phyloP scores from a whole-genome alignment of 306 rosid genomes.

The Cercis canadensis region DNA sequence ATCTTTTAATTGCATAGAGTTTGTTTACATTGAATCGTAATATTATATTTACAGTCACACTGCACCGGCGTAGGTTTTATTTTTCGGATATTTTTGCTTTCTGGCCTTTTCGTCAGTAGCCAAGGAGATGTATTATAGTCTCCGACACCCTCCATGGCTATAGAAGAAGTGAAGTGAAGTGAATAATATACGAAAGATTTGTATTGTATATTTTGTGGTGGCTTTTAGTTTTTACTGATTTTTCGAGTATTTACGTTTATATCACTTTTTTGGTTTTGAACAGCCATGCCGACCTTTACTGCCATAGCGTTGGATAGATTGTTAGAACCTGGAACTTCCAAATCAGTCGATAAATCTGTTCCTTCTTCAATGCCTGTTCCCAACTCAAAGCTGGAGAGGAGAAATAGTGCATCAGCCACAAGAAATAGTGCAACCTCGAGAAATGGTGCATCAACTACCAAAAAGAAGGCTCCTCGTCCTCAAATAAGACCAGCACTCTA shows the following conservation, averaged over 20 bases:
- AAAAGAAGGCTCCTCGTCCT: constrained; percentile 62
- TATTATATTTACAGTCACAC: not conserved
- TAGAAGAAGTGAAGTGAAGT: not conserved
- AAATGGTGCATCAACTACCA: constrained; percentile 46
- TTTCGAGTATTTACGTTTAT: too few species aligned
- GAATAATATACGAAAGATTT: too few species aligned
- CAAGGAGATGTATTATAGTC: not conserved
- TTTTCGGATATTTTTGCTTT: not conserved
- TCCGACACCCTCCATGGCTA: not conserved
- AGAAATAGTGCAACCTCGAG: constrained; percentile 30
- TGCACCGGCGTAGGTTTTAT: not conserved
- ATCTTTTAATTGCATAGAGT: too few species aligned
- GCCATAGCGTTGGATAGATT: constrained; percentile 87
- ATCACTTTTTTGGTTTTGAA: constrained; percentile 48
- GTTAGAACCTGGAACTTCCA: constrained; percentile 79
- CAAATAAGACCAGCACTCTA: constrained; percentile 83
- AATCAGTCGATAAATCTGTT: constrained; percentile 64
- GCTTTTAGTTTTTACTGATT: not conserved
- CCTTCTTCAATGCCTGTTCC: constrained; percentile 63
- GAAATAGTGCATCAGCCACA: constrained; percentile 43
- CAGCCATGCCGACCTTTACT: constrained; percentile 85
- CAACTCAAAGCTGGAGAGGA: constrained; percentile 62
- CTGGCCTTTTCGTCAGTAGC: not conserved
- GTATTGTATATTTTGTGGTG: too few species aligned
- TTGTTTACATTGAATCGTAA: not conserved